Percentiles rank a stretch among this genome's conserved stretches.
These are phyloP conservation scores for Collybia nuda DNA, from an alignment of 768 basidiomycete genomes.

Conservation along the genomic window DNA sequence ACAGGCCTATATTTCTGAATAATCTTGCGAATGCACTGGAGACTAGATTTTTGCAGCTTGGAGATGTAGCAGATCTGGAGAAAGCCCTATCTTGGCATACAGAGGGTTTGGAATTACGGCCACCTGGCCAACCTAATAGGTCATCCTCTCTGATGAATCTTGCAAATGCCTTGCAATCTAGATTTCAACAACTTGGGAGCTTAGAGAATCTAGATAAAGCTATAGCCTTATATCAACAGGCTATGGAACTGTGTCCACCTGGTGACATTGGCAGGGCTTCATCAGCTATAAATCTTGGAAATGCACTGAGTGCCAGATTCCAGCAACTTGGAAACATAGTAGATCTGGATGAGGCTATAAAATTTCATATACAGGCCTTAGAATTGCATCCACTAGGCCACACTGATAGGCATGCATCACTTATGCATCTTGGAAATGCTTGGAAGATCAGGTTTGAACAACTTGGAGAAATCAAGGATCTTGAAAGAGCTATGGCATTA, in stretches of 20 bases:
- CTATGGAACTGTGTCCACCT: conserved; percentile 9
- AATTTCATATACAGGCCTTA: conserved; percentile 21
- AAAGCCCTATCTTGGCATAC: conserved; percentile 11
- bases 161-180: conserved; percentile 7
- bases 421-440: conserved; percentile 26
- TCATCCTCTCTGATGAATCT: conserved; percentile 10
- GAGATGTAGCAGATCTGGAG: conserved; percentile 5
- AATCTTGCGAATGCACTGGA: conserved; percentile 1
- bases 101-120: conserved; percentile 5
- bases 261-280: conserved; percentile 1
- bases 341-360: conserved; percentile 25
- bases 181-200: conserved; percentile 19
- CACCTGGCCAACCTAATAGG: conserved; percentile 6
- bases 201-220: conserved; percentile 15
- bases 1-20: conserved; percentile 6
- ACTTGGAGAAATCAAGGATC: conserved; percentile 19
- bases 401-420: conserved; percentile 13
- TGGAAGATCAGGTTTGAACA: conserved; percentile 24
- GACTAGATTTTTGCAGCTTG: conserved; percentile 1
- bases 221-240: conserved; percentile 11
- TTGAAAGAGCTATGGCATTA: conserved; percentile 20
- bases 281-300: conserved; percentile 14
- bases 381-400: conserved; percentile 18
- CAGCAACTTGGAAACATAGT: conserved; percentile 22
- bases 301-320: conserved; percentile 16